These are phyloP conservation scores for Laguncularia racemosa DNA, from an alignment of 345 rosid genomes.

Conservation along the genomic window DNA sequence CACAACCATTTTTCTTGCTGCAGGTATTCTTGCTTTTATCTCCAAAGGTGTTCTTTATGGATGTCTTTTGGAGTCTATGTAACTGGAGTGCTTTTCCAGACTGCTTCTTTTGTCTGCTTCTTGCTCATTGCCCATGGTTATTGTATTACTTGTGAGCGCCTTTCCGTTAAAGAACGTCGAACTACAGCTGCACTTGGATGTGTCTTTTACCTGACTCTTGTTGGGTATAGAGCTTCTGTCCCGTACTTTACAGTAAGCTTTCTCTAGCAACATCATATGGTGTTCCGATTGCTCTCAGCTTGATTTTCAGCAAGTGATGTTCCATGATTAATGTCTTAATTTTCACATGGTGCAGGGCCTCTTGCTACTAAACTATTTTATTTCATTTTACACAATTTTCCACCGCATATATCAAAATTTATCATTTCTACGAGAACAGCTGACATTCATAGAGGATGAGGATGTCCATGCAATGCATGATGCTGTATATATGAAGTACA, in stretches of 20 bases:
- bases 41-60: constrained; percentile 82
- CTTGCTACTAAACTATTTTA: constrained; percentile 67
- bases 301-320: no score
- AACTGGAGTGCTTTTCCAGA: constrained; percentile 88
- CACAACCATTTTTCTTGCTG: constrained; percentile 5
- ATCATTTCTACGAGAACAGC: constrained; percentile 53
- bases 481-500: constrained; percentile 69
- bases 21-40: constrained; percentile 90
- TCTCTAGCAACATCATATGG: not conserved
- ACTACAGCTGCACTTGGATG: constrained; percentile 80
- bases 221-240: constrained; percentile 90
- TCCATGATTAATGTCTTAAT: no score
- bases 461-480: constrained; percentile 75
- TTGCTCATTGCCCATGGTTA: constrained; percentile 90
- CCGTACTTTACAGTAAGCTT: constrained; percentile 76
- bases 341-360: constrained; percentile 43
- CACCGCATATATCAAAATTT: constrained; percentile 76
- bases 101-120: constrained; percentile 83
- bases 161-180: constrained; percentile 68
- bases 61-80: constrained; percentile 93
- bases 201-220: constrained; percentile 76
- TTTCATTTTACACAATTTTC: constrained; percentile 77
- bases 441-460: constrained; percentile 72
- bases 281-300: no score
- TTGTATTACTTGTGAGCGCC: constrained; percentile 83